These are phyloP conservation scores for Phlebiopsis flavidoalba DNA, from an alignment of 768 basidiomycete species.

Conservation along the genomic window DNA sequence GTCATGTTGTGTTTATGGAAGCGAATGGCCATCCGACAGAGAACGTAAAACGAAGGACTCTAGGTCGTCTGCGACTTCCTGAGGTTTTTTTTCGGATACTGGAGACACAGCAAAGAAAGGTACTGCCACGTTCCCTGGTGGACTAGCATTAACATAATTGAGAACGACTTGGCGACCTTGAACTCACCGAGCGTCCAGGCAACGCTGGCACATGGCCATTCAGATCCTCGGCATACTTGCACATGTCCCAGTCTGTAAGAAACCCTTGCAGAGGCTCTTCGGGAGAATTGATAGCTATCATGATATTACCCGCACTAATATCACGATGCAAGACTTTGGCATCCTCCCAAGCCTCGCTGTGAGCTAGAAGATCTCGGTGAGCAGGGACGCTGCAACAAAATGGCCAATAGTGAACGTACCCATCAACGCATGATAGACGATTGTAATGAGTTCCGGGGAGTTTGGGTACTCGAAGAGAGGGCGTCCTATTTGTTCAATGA, in stretches of 20 bases:
- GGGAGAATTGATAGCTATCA: not conserved
- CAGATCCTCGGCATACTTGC: conserved; percentile 6
- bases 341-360: not conserved
- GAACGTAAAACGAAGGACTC: conserved; percentile 16
- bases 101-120: conserved; percentile 9
- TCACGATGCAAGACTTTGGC: not conserved
- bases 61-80: conserved; percentile 12
- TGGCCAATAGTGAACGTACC: not conserved
- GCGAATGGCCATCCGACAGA: not conserved
- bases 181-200: not conserved
- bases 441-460: not conserved
- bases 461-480: not conserved
- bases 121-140: conserved; percentile 17
- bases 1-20: not conserved
- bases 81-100: conserved; percentile 2
- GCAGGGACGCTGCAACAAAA: not conserved
- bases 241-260: conserved; percentile 12
- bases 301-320: conserved; percentile 1
- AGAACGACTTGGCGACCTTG: not conserved
- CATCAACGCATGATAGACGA: not conserved
- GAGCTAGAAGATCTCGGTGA: not conserved
- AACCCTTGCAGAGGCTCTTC: not conserved
- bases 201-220: too few species aligned
- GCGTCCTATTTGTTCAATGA: not conserved
- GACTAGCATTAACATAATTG: not conserved